phyloP scores from a whole-genome alignment of 805 yeast genomes.

The Spathaspora arborariae region DNA sequence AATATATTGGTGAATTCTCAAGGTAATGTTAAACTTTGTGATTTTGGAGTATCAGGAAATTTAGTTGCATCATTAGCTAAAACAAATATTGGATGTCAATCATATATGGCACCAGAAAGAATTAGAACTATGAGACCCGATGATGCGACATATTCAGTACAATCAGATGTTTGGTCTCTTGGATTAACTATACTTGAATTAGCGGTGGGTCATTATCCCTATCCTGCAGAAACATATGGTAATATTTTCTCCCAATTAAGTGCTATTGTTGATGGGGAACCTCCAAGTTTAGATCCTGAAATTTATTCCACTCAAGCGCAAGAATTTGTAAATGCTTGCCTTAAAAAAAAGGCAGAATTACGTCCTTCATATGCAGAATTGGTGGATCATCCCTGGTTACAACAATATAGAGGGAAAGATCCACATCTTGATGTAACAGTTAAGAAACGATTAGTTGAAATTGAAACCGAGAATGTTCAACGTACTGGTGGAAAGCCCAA shows the following conservation, averaged over 20 bases:
- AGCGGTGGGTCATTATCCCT: slow-evolving; percentile 91
- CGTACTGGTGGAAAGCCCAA: neutral
- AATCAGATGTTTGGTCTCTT: slow-evolving; percentile 92
- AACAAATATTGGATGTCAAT: slow-evolving; percentile 96
- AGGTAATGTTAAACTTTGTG: slow-evolving; percentile 91
- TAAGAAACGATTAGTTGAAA: slow-evolving; percentile 12
- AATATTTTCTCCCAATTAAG: slow-evolving; percentile 89
- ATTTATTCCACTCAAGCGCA: slow-evolving; percentile 73
- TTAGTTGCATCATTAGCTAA: slow-evolving; percentile 91
- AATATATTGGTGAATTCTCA: slow-evolving; percentile 76
- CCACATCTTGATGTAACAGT: slow-evolving; percentile 31
- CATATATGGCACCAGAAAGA: slow-evolving; percentile 98
- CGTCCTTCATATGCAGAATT: slow-evolving; percentile 80
- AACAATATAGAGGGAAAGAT: slow-evolving; percentile 39
- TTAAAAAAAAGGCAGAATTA: slow-evolving; percentile 73
- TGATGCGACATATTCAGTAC: slow-evolving; percentile 82
- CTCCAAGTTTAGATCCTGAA: slow-evolving; percentile 72
- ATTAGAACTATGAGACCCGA: slow-evolving; percentile 73
- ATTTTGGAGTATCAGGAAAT: slow-evolving; percentile 95
- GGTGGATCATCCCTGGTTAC: slow-evolving; percentile 81
- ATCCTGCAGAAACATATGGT: slow-evolving; percentile 88
- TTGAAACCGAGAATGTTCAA: slow-evolving; percentile 9
- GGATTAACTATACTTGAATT: slow-evolving; percentile 88
- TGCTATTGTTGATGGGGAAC: slow-evolving; percentile 95
- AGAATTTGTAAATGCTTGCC: slow-evolving; percentile 71